phyloP scores from a whole-genome alignment of 225 moss, liverwort and hornwort species.

The Polytrichum formosum region DNA sequence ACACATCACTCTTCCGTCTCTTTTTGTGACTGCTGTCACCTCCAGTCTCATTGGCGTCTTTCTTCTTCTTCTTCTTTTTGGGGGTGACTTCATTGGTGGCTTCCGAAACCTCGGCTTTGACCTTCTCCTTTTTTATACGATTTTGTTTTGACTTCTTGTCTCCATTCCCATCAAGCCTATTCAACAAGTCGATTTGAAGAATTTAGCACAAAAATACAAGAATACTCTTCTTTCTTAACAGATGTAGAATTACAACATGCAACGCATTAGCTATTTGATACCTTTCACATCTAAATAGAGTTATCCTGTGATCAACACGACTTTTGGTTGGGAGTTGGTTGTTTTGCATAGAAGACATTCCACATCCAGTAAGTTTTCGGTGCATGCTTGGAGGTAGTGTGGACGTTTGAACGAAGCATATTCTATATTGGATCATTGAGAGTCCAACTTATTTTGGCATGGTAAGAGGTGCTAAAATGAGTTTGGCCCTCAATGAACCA shows the following conservation, averaged over 20 bases:
- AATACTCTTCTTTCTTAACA: background rate
- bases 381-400: no score
- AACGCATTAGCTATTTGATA: no score
- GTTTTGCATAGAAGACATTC: background rate
- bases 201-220: background rate
- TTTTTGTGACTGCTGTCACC: slow-evolving; percentile 44
- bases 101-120: slow-evolving; percentile 10
- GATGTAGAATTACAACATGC: background rate
- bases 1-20: slow-evolving; percentile 25
- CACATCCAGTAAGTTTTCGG: background rate
- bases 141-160: slow-evolving; percentile 20
- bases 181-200: slow-evolving; percentile 1
- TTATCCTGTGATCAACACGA: background rate
- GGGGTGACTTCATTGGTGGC: slow-evolving; percentile 25
- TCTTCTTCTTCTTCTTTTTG: slow-evolving; percentile 50
- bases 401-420: no score
- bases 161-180: slow-evolving; percentile 39
- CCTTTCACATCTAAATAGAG: background rate
- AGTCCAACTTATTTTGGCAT: no score
- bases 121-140: slow-evolving; percentile 17
- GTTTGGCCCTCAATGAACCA: no score
- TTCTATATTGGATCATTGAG: no score
- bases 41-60: slow-evolving; percentile 28
- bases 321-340: no score
- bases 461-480: no score